Evolutionary conservation across 768 basidiomycete species (phyloP).

Genomic region (Rhizopogon sp.): DNA sequence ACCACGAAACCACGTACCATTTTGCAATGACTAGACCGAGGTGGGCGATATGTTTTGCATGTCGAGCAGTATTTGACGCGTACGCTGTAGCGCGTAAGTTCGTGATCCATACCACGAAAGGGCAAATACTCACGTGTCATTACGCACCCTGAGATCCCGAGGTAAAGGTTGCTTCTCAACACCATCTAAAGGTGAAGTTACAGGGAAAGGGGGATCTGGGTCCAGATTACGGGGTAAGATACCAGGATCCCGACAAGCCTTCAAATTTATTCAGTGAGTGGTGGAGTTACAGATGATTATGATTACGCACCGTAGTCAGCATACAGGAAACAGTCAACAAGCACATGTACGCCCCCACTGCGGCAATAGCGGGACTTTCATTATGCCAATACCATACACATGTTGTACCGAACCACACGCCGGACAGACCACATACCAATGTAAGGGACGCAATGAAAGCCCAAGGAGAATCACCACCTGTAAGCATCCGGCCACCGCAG

Average conservation of each 20-base stretch:
- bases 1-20: conserved; percentile 49
- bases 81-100: conserved; percentile 45
- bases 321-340: conserved; percentile 71
- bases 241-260: conserved; percentile 83
- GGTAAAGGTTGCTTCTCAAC: conserved; percentile 63
- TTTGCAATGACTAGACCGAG: conserved; percentile 93
- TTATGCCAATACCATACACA: conserved; percentile 87
- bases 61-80: conserved; percentile 93
- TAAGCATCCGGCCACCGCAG: conserved; percentile 64
- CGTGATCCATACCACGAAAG: not conserved
- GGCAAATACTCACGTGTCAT: conserved; percentile 57
- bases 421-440: conserved; percentile 63
- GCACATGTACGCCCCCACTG: conserved; percentile 57
- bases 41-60: conserved; percentile 89
- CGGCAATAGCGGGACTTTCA: conserved; percentile 65
- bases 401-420: conserved; percentile 85
- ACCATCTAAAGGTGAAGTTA: conserved; percentile 58
- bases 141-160: conserved; percentile 74
- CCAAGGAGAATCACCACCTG: conserved; percentile 81
- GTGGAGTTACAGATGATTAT: conserved; percentile 1
- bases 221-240: conserved; percentile 88
- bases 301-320: conserved; percentile 61
- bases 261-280: conserved; percentile 1
- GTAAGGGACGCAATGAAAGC: conserved; percentile 68
- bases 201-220: conserved; percentile 74